A percentile compares a stretch with the other conserved stretches of the same genome.
phyloP scores from a whole-genome alignment of 2,329 filamentous ascomycete species.

The Chlorencoelia australis region DNA sequence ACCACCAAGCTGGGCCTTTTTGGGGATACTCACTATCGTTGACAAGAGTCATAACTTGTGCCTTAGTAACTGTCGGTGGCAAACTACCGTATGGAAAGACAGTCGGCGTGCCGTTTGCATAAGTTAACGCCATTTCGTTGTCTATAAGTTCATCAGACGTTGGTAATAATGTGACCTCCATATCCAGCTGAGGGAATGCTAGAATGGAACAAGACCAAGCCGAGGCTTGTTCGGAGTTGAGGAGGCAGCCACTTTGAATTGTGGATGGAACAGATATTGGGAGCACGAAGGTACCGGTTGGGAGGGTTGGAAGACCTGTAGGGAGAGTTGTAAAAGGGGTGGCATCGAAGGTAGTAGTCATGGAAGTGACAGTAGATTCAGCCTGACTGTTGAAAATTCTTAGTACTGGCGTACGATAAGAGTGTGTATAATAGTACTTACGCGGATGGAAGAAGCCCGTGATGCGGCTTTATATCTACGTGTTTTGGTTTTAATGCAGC shows the following conservation, averaged over 20 bases:
- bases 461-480: too few relatives aligned
- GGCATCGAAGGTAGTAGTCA: constrained; percentile 38
- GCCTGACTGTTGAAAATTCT: not conserved
- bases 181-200: constrained; percentile 13
- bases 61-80: constrained; percentile 37
- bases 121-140: constrained; percentile 27
- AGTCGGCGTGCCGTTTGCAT: constrained; percentile 30
- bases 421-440: too few relatives aligned
- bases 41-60: constrained; percentile 42
- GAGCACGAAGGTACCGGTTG: constrained; percentile 46
- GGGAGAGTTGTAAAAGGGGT: constrained; percentile 41
- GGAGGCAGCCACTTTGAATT: constrained; percentile 46
- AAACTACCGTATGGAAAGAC: constrained; percentile 51
- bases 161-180: constrained; percentile 12
- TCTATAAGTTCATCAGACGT: constrained; percentile 16
- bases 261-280: constrained; percentile 40
- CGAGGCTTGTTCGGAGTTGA: constrained; percentile 40
- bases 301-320: constrained; percentile 39
- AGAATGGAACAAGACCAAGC: constrained; percentile 55
- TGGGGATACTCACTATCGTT: constrained; percentile 44
- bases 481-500: constrained; percentile 18
- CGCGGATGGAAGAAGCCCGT: too few relatives aligned
- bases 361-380: constrained; percentile 10
- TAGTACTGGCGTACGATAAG: not conserved
- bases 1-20: constrained; percentile 54